phyloP scores from a whole-genome alignment of 495 filamentous ascomycete genomes.

The Penicillium paradoxum region DNA sequence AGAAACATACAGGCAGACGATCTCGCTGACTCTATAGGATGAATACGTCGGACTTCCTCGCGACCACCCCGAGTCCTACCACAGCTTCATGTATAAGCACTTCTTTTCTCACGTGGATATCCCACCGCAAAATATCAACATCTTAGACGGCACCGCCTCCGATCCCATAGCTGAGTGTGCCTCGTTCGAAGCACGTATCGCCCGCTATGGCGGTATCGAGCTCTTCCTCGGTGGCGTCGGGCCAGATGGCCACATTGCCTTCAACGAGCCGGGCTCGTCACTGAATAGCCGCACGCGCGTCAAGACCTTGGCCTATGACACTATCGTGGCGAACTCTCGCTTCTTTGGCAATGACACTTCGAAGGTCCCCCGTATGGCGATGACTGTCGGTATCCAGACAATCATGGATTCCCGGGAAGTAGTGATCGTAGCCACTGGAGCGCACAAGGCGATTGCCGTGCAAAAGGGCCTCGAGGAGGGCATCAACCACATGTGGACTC shows the following conservation, averaged over 20 bases:
- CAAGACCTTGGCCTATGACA: slow-evolving; percentile 84
- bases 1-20: neutral
- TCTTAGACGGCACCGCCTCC: slow-evolving; percentile 75
- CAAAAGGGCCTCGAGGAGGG: slow-evolving; percentile 77
- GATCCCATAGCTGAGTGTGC: slow-evolving; percentile 74
- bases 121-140: slow-evolving; percentile 72
- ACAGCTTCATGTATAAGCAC: slow-evolving; percentile 87
- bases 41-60: slow-evolving; percentile 81
- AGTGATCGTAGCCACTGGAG: slow-evolving; percentile 73
- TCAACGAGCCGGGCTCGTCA: slow-evolving; percentile 84
- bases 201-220: slow-evolving; percentile 70
- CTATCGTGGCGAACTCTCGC: slow-evolving; percentile 76
- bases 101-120: slow-evolving; percentile 88
- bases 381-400: slow-evolving; percentile 86
- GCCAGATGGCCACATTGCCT: slow-evolving; percentile 82
- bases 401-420: slow-evolving; percentile 79
- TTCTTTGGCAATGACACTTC: slow-evolving; percentile 72
- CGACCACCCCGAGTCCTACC: slow-evolving; percentile 79
- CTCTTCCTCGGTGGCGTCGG: slow-evolving; percentile 83
- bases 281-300: slow-evolving; percentile 73
- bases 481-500: slow-evolving; percentile 87
- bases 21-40: slow-evolving; percentile 48
- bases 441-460: slow-evolving; percentile 75
- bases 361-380: slow-evolving; percentile 74
- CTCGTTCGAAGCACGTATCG: slow-evolving; percentile 74